Percentiles rank a stretch among this genome's conserved stretches.
phyloP scores from a whole-genome alignment of 257 asterid genomes.

The Anisodus tanguticus region DNA sequence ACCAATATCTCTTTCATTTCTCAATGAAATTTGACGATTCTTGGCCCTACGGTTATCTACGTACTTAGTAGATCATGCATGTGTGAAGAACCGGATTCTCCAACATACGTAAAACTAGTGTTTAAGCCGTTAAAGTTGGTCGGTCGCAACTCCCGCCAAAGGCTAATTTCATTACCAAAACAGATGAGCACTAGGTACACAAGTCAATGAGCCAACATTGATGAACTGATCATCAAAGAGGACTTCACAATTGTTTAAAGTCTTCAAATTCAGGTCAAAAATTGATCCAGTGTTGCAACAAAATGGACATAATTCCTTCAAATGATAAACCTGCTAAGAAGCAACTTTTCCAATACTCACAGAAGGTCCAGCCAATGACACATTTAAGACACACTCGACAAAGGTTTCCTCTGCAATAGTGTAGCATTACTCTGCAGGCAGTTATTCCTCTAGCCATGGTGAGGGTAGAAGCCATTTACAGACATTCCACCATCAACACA shows the following conservation, averaged over 20 bases:
- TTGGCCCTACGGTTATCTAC: no score
- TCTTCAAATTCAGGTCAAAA: neutral
- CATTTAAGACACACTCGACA: neutral
- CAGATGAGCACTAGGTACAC: no score
- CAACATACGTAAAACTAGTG: no score
- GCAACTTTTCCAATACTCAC: neutral
- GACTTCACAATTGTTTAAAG: neutral
- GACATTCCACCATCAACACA: slow-evolving; percentile 77
- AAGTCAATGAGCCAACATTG: neutral
- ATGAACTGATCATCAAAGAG: neutral
- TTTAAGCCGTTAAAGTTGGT: no score
- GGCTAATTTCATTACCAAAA: no score
- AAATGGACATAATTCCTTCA: neutral
- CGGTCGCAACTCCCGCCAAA: no score
- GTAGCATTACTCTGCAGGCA: neutral
- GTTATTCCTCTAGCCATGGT: slow-evolving; percentile 26
- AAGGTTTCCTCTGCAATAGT: neutral
- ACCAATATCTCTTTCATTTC: no score
- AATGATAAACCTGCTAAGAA: neutral
- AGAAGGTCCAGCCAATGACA: neutral
- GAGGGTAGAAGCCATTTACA: slow-evolving; percentile 64
- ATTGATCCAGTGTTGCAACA: neutral
- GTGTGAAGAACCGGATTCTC: no score
- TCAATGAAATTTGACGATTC: no score
- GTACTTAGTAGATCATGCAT: no score